Percentiles rank a stretch among this genome's conserved stretches.
Evolutionary conservation across 1,139 yeast genomes (phyloP).

Genomic region (Pichia sp.): DNA sequence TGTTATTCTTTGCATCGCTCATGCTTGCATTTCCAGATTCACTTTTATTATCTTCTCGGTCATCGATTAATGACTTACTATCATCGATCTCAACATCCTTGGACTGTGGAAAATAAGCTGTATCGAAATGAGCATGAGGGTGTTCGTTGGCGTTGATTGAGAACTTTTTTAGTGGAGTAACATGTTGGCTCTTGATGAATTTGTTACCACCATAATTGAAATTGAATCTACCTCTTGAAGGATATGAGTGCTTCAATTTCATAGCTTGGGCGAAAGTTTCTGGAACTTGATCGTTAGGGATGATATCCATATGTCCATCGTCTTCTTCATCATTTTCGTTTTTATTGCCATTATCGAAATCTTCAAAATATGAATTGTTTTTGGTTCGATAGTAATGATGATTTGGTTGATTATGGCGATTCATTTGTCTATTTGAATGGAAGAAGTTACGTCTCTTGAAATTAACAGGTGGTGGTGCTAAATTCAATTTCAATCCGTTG

Average conservation of each 20-base stretch:
- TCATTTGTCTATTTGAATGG: background rate
- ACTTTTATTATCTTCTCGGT: background rate
- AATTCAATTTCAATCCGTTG: conserved; percentile 40
- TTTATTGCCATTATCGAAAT: background rate
- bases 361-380: conserved; percentile 8
- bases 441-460: conserved; percentile 30
- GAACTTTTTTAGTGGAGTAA: background rate
- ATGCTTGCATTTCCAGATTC: background rate
- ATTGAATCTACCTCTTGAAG: background rate
- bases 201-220: conserved; percentile 1
- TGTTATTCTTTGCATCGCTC: background rate
- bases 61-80: background rate
- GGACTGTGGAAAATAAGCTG: background rate
- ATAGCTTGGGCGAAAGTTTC: conserved; percentile 15
- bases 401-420: background rate
- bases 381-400: background rate
- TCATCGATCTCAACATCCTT: background rate
- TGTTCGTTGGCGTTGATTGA: background rate
- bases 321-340: background rate
- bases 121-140: background rate
- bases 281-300: background rate
- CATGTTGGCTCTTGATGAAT: background rate
- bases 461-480: conserved; percentile 76
- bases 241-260: conserved; percentile 9
- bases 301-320: background rate